phyloP scores from a whole-genome alignment of 2,329 filamentous ascomycete genomes.

The Pezicula carpinea region DNA sequence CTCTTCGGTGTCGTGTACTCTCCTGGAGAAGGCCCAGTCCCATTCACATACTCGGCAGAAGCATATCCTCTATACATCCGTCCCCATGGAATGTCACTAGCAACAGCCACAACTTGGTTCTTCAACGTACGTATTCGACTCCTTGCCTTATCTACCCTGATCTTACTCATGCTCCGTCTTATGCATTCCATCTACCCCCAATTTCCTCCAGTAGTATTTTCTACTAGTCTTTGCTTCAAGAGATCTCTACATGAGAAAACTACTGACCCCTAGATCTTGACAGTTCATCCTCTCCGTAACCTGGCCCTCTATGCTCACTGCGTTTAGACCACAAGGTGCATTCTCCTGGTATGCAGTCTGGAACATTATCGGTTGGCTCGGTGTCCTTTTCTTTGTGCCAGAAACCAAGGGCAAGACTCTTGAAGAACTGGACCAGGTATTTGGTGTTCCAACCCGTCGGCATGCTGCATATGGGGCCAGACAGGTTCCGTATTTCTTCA shows the following conservation, averaged over 20 bases:
- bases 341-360: constrained; percentile 49
- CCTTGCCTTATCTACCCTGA: no score
- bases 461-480: constrained; percentile 18
- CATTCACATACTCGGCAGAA: constrained; percentile 57
- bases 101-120: constrained; percentile 54
- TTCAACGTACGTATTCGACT: no score
- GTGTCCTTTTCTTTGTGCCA: constrained; percentile 51
- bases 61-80: constrained; percentile 58
- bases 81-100: constrained; percentile 57
- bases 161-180: no score
- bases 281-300: constrained; percentile 54
- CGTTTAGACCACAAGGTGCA: constrained; percentile 32
- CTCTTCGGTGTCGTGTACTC: constrained; percentile 61
- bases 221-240: no score
- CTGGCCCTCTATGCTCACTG: constrained; percentile 14
- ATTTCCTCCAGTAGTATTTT: no score
- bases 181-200: no score
- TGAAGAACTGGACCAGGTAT: constrained; percentile 27
- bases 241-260: constrained; percentile 25
- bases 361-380: constrained; percentile 46
- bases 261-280: no score
- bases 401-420: constrained; percentile 46
- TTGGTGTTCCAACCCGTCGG: constrained; percentile 12
- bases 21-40: constrained; percentile 56
- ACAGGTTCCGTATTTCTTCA: constrained; percentile 16